Evolutionary conservation across 2,329 filamentous ascomycete genomes (phyloP).

Genomic region (Harringtonia aguacate): DNA sequence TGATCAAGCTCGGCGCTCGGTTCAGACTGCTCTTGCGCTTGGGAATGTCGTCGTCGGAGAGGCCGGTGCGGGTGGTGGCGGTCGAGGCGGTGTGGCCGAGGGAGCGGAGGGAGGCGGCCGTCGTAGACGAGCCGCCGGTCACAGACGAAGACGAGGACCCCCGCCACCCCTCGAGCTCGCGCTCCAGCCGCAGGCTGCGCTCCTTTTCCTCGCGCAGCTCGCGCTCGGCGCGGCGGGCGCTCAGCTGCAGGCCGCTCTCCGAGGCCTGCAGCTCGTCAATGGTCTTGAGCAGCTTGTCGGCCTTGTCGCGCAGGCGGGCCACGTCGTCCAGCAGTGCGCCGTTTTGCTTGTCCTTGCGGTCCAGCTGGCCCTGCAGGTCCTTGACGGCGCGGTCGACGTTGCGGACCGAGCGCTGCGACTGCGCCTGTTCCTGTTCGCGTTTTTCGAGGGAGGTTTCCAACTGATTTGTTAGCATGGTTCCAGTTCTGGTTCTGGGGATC

Average conservation of each 20-base stretch:
- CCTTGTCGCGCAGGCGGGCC: constrained; percentile 75
- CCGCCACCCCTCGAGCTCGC: constrained; percentile 74
- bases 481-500: too few relatives aligned
- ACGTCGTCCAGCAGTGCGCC: constrained; percentile 74
- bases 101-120: constrained; percentile 18
- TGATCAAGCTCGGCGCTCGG: constrained; percentile 57
- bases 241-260: constrained; percentile 72
- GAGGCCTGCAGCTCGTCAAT: constrained; percentile 91
- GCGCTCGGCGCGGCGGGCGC: constrained; percentile 75
- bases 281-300: constrained; percentile 76
- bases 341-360: constrained; percentile 85
- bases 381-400: constrained; percentile 92
- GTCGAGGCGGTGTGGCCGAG: constrained; percentile 9
- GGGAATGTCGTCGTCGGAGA: constrained; percentile 38
- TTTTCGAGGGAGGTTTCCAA: constrained; percentile 80
- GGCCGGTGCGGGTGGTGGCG: constrained; percentile 16
- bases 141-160: constrained; percentile 15
- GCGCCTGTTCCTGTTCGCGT: constrained; percentile 67
- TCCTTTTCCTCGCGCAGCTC: constrained; percentile 85
- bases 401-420: constrained; percentile 77
- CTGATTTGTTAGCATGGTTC: constrained; percentile 29
- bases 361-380: constrained; percentile 84
- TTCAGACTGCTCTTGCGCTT: constrained; percentile 56
- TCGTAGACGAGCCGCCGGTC: constrained; percentile 33
- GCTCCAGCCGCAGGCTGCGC: constrained; percentile 68